Evolutionary conservation across 495 filamentous ascomycete genomes (phyloP), one percentile per base, ranked within the genome.

Genomic region (Aspergillus leporis): DNA sequence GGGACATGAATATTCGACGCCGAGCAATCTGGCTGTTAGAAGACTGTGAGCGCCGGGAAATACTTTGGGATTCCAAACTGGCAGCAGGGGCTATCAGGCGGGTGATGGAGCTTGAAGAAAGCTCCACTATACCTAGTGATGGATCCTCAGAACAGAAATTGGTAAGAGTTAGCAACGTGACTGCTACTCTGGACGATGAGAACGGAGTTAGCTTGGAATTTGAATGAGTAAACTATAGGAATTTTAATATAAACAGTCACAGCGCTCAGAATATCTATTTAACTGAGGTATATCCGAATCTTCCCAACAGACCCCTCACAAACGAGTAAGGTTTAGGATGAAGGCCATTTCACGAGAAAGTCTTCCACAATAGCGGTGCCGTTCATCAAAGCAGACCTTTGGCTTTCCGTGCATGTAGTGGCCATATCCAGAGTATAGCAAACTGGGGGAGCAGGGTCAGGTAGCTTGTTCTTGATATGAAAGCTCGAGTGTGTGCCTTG

Each of bases 31-130:
- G 36, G 21, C 34, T 71, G 10, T 48, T 71, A 14, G 52, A 49
- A 0, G 34, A 47, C 14, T 59, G 61, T 43, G 55, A 58, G 12
- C 59, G 66, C 4, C 70, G 84, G 40, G 85, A 87, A 65, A 82
- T 78, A 21, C 77, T 86, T 65, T 86, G 81, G 83, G 83, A 87
- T 63, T 83, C 80, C 51, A 74, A 80, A 53, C 67, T 84, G 25
- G 76, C 79, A 19, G 81, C 78, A 14, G 73, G 74, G 7, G 79
- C 85, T 51, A 78, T 74, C 7, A 70, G 72, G 58, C 79, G 78
- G 67, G 68, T 85, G 52, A 73, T 80, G 58, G 70, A 70, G 14
- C 72, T 83, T 21, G 84, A 87, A 59, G 85, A 87, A 56, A 68
- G 66, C 19, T 68, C 72, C 0, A 53, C 55, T 41, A 52, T 25